Percentiles rank a stretch among this genome's conserved stretches.
phyloP scores from a whole-genome alignment of 2,329 filamentous ascomycete species.

The Coniochaeta pulveracea region DNA sequence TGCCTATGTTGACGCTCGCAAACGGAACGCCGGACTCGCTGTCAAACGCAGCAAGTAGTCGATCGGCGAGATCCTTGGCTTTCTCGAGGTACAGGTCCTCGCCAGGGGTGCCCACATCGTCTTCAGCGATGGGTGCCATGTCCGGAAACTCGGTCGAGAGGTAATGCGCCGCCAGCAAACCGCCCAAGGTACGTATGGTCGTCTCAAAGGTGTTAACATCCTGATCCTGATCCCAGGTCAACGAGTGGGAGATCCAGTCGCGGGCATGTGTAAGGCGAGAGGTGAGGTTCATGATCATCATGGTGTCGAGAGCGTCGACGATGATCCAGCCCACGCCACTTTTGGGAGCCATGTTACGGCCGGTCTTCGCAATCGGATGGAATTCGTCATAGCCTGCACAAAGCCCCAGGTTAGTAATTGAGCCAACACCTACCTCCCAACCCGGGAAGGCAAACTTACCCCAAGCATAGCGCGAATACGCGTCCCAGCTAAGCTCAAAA shows the following conservation, averaged over 20 bases:
- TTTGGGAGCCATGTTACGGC: conserved; percentile 73
- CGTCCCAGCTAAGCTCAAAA: conserved; percentile 85
- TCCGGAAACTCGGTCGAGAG: conserved; percentile 73
- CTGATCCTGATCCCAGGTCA: conserved; percentile 85
- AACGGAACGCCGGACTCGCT: conserved; percentile 78
- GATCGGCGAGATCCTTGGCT: conserved; percentile 82
- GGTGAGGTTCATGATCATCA: conserved; percentile 98
- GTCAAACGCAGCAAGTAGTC: conserved; percentile 78
- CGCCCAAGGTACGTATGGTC: conserved; percentile 93
- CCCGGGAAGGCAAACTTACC: conserved; percentile 42
- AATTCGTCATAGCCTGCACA: conserved; percentile 69
- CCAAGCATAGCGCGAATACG: conserved; percentile 89
- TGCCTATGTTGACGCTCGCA: conserved; percentile 80
- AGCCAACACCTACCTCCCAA: no score
- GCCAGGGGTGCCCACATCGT: conserved; percentile 60
- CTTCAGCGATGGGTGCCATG: conserved; percentile 63
- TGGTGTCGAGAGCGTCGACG: conserved; percentile 85
- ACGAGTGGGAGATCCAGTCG: conserved; percentile 72
- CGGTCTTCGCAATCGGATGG: conserved; percentile 68
- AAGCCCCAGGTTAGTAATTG: conserved; percentile 16
- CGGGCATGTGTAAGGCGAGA: conserved; percentile 72
- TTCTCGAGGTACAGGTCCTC: conserved; percentile 95
- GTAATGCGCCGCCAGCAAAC: conserved; percentile 86
- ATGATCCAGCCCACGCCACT: conserved; percentile 99
- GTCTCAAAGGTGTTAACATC: conserved; percentile 98